A percentile compares a stretch with the other conserved stretches of the same genome.
Evolutionary conservation across 805 yeast genomes (phyloP).

Genomic region (Candida loeiensis): DNA sequence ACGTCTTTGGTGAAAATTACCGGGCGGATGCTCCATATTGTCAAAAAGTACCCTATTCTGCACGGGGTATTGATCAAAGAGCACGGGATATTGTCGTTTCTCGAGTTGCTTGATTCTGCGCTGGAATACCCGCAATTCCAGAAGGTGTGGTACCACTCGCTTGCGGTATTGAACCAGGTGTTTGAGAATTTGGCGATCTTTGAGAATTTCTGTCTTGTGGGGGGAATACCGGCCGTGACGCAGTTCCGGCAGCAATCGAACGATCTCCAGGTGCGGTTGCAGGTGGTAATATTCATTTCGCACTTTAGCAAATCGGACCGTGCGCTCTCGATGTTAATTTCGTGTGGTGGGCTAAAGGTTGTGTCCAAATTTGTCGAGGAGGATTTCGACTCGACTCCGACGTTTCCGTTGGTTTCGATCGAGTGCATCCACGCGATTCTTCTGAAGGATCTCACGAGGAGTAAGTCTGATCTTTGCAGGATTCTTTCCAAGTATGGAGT

Average conservation of each 20-base stretch:
- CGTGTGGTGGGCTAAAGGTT: constrained; percentile 45
- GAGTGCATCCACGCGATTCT: constrained; percentile 35
- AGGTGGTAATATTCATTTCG: constrained; percentile 36
- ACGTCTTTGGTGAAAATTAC: constrained; percentile 32
- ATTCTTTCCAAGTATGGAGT: constrained; percentile 41
- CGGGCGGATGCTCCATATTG: constrained; percentile 36
- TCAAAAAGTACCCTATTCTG: constrained; percentile 38
- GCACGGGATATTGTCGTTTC: constrained; percentile 37
- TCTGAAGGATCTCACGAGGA: constrained; percentile 32
- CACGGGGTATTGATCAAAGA: constrained; percentile 39
- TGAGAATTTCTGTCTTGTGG: constrained; percentile 41
- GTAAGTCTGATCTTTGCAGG: constrained; percentile 42
- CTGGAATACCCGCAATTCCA: constrained; percentile 31
- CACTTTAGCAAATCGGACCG: constrained; percentile 30
- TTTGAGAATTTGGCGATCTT: constrained; percentile 31
- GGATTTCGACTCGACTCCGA: constrained; percentile 38
- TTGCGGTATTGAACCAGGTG: constrained; percentile 32
- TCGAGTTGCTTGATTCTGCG: constrained; percentile 37
- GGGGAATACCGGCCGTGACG: constrained; percentile 42
- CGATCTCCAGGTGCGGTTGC: constrained; percentile 29
- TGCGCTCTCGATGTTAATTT: constrained; percentile 39
- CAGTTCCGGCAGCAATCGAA: constrained; percentile 32
- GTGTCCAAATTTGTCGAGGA: constrained; percentile 45
- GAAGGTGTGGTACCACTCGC: constrained; percentile 35
- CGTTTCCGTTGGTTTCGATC: constrained; percentile 35